Percentiles rank a stretch among this genome's conserved stretches.
Conservation (phyloP, 2,329 filamentous ascomycete genomes). For the Sphaerulina populicola region DNA sequence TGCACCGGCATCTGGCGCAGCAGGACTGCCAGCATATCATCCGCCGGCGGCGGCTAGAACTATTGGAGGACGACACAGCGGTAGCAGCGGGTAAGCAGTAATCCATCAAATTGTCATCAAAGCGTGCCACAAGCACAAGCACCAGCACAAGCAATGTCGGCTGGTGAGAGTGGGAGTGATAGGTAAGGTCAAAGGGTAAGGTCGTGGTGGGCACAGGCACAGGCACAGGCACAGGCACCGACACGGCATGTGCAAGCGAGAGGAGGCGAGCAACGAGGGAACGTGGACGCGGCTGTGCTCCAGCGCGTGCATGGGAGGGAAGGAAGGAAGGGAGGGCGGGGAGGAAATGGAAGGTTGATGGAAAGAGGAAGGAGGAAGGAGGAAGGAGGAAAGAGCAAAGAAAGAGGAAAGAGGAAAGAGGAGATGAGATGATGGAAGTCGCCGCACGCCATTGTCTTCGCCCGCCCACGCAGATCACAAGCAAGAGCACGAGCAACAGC, state of each 20-base stretch:
- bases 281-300: background rate
- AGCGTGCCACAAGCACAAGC: background rate
- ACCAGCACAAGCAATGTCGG: background rate
- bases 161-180: background rate
- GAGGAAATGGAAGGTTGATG: background rate
- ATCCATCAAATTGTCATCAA: conserved; percentile 1
- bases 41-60: conserved; percentile 14
- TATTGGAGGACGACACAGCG: conserved; percentile 8
- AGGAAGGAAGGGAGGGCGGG: background rate
- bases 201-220: no score
- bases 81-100: conserved; percentile 12
- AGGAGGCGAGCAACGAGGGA: background rate
- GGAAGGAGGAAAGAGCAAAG: no score
- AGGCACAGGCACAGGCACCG: no score
- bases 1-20: conserved; percentile 8
- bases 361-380: background rate
- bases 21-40: conserved; percentile 26
- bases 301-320: no score
- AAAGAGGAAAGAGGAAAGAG: background rate
- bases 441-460: background rate
- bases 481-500: background rate
- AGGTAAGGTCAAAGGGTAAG: no score
- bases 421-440: no score
- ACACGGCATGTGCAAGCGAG: background rate
- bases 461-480: background rate